A percentile compares a stretch with the other conserved stretches of the same genome.
phyloP scores from a whole-genome alignment of 176 grass and related monocot species.

The Themeda triandra region DNA sequence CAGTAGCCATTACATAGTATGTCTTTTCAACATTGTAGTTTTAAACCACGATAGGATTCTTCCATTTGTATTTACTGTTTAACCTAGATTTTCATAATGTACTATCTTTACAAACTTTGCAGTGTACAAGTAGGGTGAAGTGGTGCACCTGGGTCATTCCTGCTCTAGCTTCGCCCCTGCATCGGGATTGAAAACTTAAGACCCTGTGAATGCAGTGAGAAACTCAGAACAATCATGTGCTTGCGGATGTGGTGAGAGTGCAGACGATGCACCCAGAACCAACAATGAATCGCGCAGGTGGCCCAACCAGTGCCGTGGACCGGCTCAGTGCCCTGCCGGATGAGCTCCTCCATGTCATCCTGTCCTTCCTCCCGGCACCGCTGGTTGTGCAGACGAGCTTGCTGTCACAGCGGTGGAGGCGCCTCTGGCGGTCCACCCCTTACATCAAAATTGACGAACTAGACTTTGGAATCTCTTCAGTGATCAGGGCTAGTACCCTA shows the following conservation, averaged over 20 bases:
- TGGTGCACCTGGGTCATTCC: background rate
- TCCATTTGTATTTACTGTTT: too few relatives aligned
- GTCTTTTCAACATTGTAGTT: background rate
- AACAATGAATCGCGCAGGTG: background rate
- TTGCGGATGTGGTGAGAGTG: background rate
- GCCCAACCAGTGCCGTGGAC: background rate
- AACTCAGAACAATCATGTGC: background rate
- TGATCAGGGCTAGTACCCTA: fast-evolving
- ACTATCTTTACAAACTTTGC: too few relatives aligned
- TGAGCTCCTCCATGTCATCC: conserved; percentile 16
- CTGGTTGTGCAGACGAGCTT: background rate
- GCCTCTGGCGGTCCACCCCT: background rate
- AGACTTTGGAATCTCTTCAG: background rate
- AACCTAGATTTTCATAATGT: too few relatives aligned
- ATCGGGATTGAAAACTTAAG: background rate
- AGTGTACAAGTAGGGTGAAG: background rate
- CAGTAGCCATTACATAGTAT: background rate
- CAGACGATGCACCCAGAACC: background rate
- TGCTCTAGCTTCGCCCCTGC: background rate
- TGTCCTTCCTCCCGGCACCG: conserved; percentile 9
- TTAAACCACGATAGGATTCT: too few relatives aligned
- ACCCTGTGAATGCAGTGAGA: background rate
- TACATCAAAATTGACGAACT: background rate
- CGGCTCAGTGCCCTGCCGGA: conserved; percentile 7
- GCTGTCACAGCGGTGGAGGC: conserved; percentile 1